Base-by-base conservation (phyloP, 1,284 basidiomycete species). In the Vanrija humicola region DNA sequence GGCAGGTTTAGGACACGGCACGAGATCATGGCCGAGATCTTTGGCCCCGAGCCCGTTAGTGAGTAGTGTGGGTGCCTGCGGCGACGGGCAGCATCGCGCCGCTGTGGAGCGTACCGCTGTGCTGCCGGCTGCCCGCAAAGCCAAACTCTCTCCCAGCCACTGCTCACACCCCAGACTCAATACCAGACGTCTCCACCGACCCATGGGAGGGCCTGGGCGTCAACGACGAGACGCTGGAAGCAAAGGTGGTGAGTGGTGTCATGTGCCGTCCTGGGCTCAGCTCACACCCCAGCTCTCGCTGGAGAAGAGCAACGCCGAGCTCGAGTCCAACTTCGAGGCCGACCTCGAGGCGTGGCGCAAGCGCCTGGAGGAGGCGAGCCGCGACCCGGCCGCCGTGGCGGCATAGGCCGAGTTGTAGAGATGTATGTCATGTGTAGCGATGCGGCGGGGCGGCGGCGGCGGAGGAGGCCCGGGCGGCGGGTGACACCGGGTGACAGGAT, bases 11-110 rank as follows among this genome's bases (percentile, higher is more conserved):
- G 73, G 45, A 55, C 62, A 25, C 61, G 73, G 45, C 69, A 75
- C 48, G 73, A 73, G 65, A 60, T 73, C 8, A 53, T 75, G 50
- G 58, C 58, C 9, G 73, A 75, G 53, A 61, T 75, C 21, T 73
- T 75, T 57, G 67, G 71, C 3, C 69, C 71, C 9, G 73, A 75
- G 43, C 45, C 54, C n/a, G 61, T 72, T 42, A 70, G 72, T 73
- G 62, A 66, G 70, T 64, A 19, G 34, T 23, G 21, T 23, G 21
- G 21, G 21, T 23, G 21, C 21, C 5, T 23, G 21, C 21, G 21
- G 21, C 21, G 3, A 23, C 5, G 21, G 21, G 21, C 21, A 23
- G 21, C 21, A 23, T 23, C 3, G 21, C 21, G 5, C 21, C 21
- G 5, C 21, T 23, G 21, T 23, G 3, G 21, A 23, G 21, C 21